Conservation (phyloP, 1,139 yeast genomes). For the Torulaspora globosa region DNA sequence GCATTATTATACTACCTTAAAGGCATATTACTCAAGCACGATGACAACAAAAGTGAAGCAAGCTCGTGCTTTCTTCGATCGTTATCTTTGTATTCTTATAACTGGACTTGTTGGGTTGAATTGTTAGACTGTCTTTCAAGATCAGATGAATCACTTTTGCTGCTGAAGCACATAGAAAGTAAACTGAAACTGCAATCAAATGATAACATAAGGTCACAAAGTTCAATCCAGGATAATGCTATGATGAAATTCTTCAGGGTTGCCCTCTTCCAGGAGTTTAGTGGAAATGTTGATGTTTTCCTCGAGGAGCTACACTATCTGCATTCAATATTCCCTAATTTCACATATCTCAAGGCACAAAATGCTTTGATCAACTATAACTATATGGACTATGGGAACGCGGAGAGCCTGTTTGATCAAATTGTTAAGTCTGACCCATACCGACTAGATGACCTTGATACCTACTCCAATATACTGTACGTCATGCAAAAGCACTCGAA, state of each 20-base stretch:
- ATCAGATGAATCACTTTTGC: constrained; percentile 56
- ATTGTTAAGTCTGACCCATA: constrained; percentile 76
- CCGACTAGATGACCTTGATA: constrained; percentile 83
- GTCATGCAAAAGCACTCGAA: constrained; percentile 89
- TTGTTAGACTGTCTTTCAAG: constrained; percentile 60
- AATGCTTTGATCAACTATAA: constrained; percentile 79
- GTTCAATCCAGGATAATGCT: constrained; percentile 33
- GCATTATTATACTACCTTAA: constrained; percentile 60
- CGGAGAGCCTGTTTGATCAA: constrained; percentile 75
- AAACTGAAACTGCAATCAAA: constrained; percentile 28
- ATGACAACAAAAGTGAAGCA: constrained; percentile 58
- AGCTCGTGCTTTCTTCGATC: constrained; percentile 57
- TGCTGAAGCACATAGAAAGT: constrained; percentile 43
- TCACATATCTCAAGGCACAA: constrained; percentile 72
- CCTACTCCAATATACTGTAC: constrained; percentile 86
- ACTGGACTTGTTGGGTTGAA: constrained; percentile 95
- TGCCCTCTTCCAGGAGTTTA: constrained; percentile 73
- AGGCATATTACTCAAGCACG: constrained; percentile 62
- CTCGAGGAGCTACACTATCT: constrained; percentile 48
- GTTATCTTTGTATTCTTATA: constrained; percentile 59
- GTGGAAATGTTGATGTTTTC: constrained; percentile 57
- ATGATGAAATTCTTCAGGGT: constrained; percentile 70
- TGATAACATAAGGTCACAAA: constrained; percentile 20
- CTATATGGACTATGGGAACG: constrained; percentile 70
- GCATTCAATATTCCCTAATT: constrained; percentile 57